Evolutionary conservation across 257 asterid species (phyloP).

Genomic region (Verbascum thapsus): DNA sequence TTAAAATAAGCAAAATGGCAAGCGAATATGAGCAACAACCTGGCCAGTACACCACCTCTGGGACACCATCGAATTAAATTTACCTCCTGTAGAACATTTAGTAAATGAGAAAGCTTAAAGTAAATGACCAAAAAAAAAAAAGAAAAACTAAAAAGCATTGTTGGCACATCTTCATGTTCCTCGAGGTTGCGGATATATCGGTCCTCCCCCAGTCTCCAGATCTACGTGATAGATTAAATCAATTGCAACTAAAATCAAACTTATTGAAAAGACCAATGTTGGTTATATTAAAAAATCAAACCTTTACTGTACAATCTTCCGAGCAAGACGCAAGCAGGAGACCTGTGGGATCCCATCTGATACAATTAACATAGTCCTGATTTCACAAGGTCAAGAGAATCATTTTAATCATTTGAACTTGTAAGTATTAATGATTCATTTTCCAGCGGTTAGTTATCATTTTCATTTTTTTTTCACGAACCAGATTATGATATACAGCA

Average conservation of each 20-base stretch:
- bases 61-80: slow-evolving; percentile 45
- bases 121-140: not conserved
- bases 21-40: too few relatives aligned
- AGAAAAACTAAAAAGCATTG: not conserved
- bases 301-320: slow-evolving; percentile 40
- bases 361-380: slow-evolving; percentile 48
- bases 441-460: too few relatives aligned
- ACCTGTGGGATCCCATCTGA: slow-evolving; percentile 42
- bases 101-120: not conserved
- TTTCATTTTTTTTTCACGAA: too few relatives aligned
- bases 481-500: slow-evolving; percentile 39
- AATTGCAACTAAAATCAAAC: not conserved
- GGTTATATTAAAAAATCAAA: slow-evolving; percentile 1
- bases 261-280: not conserved
- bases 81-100: slow-evolving; percentile 33
- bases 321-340: slow-evolving; percentile 42
- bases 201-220: slow-evolving; percentile 41
- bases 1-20: too few relatives aligned
- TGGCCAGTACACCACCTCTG: slow-evolving; percentile 38
- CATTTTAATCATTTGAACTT: too few relatives aligned
- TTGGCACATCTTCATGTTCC: slow-evolving; percentile 35
- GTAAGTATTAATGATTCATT: too few relatives aligned
- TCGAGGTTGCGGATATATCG: slow-evolving; percentile 31
- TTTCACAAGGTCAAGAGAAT: not conserved
- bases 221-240: slow-evolving; percentile 23